Conservation (phyloP, 2,329 filamentous ascomycete species). For the Cercospora zeina region DNA sequence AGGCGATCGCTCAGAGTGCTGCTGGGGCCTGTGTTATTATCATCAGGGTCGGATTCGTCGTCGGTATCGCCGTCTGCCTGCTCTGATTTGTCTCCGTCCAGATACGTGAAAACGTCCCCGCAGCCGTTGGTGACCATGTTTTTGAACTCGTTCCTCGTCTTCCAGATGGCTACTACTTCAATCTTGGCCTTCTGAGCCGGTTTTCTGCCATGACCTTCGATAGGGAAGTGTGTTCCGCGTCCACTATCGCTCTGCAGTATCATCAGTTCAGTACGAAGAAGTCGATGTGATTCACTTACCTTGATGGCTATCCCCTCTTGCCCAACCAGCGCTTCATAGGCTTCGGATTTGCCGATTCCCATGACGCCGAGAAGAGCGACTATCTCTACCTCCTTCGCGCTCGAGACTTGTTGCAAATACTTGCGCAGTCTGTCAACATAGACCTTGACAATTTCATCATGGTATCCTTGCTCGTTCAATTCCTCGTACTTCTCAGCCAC, state of each 20-base stretch:
- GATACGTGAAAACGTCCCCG: neutral
- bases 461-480: neutral
- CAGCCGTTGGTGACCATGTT: neutral
- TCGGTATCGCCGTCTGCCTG: neutral
- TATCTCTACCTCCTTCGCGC: neutral
- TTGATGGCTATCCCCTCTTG: conserved; percentile 3
- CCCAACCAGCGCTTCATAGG: conserved; percentile 3
- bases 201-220: conserved; percentile 15
- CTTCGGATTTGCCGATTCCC: conserved; percentile 15
- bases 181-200: conserved; percentile 3
- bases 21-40: too few relatives aligned
- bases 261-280: neutral
- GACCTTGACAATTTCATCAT: neutral
- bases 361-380: conserved; percentile 13
- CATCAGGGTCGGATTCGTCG: neutral
- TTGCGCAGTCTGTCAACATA: neutral
- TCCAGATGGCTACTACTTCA: conserved; percentile 6
- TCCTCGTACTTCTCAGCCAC: neutral
- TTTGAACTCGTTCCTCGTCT: neutral
- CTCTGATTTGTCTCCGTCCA: neutral
- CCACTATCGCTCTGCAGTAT: conserved; percentile 2
- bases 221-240: conserved; percentile 19
- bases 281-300: neutral
- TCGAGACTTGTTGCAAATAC: neutral
- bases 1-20: too few relatives aligned